phyloP scores from a whole-genome alignment of 2,329 filamentous ascomycete species.

The Trichophyton rubrum region DNA sequence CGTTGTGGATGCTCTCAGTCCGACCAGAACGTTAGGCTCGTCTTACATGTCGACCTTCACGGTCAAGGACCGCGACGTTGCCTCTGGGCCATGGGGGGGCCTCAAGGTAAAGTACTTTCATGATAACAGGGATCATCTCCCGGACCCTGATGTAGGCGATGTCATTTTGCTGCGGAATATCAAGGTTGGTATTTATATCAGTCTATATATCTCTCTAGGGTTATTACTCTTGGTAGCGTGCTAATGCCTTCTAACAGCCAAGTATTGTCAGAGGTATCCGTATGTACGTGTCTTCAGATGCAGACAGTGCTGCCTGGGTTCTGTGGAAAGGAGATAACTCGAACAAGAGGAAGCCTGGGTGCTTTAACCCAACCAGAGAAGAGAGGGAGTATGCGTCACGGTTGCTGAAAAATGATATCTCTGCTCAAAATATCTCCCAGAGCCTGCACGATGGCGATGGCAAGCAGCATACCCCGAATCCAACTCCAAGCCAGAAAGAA shows the following conservation, averaged over 20 bases:
- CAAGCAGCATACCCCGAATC: neutral
- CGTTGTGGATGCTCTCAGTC: conserved; percentile 51
- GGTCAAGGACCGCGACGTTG: conserved; percentile 46
- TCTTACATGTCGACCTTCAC: conserved; percentile 52
- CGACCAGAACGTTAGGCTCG: conserved; percentile 38
- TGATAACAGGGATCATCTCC: conserved; percentile 30
- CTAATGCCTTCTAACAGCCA: neutral
- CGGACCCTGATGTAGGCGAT: conserved; percentile 43
- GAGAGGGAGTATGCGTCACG: conserved; percentile 22
- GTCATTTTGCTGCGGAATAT: conserved; percentile 50
- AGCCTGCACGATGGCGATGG: too few relatives aligned
- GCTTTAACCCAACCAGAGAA: conserved; percentile 17
- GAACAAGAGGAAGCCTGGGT: conserved; percentile 20
- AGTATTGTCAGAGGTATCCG: neutral
- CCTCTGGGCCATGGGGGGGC: conserved; percentile 30
- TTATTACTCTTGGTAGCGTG: neutral
- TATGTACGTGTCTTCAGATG: conserved; percentile 7
- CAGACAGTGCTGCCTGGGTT: neutral
- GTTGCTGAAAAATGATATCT: conserved; percentile 14
- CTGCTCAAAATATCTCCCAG: neutral
- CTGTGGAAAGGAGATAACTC: neutral
- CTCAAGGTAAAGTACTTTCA: conserved; percentile 51
- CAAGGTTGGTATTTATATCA: conserved; percentile 34
- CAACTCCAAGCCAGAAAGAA: neutral
- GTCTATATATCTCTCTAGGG: conserved; percentile 3